phyloP scores from a whole-genome alignment of 345 rosid genomes.

The Xanthoceras sorbifolium region DNA sequence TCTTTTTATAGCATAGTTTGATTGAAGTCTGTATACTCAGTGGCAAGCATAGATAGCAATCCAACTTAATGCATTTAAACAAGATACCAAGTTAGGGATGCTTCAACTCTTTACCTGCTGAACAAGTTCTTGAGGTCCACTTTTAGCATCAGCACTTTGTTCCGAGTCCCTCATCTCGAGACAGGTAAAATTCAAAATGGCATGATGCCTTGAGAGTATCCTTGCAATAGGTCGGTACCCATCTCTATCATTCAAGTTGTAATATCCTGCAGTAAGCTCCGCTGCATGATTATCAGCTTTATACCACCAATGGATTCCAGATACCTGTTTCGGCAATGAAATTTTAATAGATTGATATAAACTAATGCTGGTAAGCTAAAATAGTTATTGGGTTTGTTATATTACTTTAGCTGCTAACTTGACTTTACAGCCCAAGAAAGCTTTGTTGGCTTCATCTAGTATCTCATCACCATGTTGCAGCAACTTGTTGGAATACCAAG shows the following conservation, averaged over 20 bases:
- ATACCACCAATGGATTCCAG: constrained; percentile 95
- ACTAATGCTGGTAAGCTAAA: background rate
- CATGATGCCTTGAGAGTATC: constrained; percentile 69
- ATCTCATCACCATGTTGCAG: constrained; percentile 76
- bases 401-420: constrained; percentile 81
- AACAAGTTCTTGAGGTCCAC: constrained; percentile 82
- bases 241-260: constrained; percentile 65
- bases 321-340: constrained; percentile 44
- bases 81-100: background rate
- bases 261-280: constrained; percentile 84
- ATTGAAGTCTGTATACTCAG: background rate
- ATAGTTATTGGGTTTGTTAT: background rate
- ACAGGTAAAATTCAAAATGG: constrained; percentile 74
- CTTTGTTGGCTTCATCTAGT: constrained; percentile 72
- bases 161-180: constrained; percentile 81
- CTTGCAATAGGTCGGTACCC: constrained; percentile 75
- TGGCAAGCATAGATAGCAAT: background rate
- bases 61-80: background rate
- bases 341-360: background rate
- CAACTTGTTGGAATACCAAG: constrained; percentile 76
- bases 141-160: constrained; percentile 54
- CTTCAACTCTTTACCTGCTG: constrained; percentile 52
- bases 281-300: constrained; percentile 71
- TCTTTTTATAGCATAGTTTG: background rate
- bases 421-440: constrained; percentile 64